Evolutionary conservation across 2,329 filamentous ascomycete genomes (phyloP), one percentile per base, ranked within the genome.

Genomic region (Fusarium lateritium): DNA sequence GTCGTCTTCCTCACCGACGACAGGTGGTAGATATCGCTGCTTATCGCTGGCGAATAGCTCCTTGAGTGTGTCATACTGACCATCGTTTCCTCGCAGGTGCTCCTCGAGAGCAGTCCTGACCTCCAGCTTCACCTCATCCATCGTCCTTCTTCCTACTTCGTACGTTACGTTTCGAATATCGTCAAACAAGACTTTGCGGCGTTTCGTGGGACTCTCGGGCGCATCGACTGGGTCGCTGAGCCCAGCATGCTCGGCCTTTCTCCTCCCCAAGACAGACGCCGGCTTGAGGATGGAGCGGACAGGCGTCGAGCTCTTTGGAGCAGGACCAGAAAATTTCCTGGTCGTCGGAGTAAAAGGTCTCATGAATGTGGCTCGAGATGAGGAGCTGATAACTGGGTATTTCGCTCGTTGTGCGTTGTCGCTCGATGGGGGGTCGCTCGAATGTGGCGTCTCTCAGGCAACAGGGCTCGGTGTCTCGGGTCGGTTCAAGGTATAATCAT

Each of bases 41-140:
- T 80, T 82, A 63, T 86, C 85, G 64, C 84, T 83, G 55, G 81
- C 79, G 56, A 91, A 89, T 7, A 88, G 79, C 51, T 88, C 84
- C 74, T 89, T 90, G 49, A 91, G 78, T n/a, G 81, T 82, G 67
- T 89, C 85, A 76, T 90, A 90, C 36, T 85, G 86, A 65, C 88
- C 86, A 62, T 88, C 86, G 56, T 88, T 85, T 26, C 87, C 87
- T 49, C 81, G 82, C 31, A 82, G 79, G 74, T 90, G 87, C 42
- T 83, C 83, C 64, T 89, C 87, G 13, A 91, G 80, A 9, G 87
- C 86, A 47, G 82, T 83, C 60, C 81, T 80, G 45, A 89, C 86
- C 70, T 88, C 83, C 24, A 82, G 75, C 74, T 88, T 88, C 58
- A 87, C 83, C 50, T 88, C 84, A 7, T 86, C 84, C 73, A 88